Conservation (phyloP, 768 basidiomycete genomes). For the Butyriboletus loyo region DNA sequence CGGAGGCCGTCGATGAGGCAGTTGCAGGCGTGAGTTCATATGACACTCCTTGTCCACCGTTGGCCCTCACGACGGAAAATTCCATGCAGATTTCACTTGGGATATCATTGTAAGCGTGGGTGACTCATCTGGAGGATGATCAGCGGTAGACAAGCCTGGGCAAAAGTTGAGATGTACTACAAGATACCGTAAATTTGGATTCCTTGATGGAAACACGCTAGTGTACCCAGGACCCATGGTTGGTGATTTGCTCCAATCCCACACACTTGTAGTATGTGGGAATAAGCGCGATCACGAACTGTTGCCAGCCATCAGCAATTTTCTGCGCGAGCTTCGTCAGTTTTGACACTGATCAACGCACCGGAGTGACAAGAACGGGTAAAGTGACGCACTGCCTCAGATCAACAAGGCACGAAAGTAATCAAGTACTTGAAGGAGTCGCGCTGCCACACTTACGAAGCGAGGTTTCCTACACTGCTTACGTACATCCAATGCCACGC, state of each 20-base stretch:
- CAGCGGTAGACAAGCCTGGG: neutral
- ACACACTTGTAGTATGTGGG: neutral
- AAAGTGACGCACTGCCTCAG: too few relatives aligned
- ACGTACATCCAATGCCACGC: too few relatives aligned
- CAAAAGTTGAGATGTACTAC: neutral
- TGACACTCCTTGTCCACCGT: neutral
- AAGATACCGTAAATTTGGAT: neutral
- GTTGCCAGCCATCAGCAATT: too few relatives aligned
- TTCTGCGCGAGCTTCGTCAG: too few relatives aligned
- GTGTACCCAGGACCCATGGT: neutral
- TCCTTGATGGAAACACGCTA: neutral
- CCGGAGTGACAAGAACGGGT: too few relatives aligned
- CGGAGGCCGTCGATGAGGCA: slow-evolving; percentile 17
- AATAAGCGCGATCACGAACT: neutral
- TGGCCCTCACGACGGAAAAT: neutral
- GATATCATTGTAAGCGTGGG: slow-evolving; percentile 11
- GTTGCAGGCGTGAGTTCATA: slow-evolving; percentile 18
- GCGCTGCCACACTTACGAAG: too few relatives aligned
- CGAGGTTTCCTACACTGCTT: too few relatives aligned
- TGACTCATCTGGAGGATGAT: neutral
- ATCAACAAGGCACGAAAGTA: too few relatives aligned
- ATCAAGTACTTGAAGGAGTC: too few relatives aligned
- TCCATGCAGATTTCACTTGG: slow-evolving; percentile 18
- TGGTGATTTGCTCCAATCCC: neutral
- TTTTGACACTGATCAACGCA: too few relatives aligned